phyloP scores from a whole-genome alignment of 495 filamentous ascomycete species.

The Xylaria castorea region DNA sequence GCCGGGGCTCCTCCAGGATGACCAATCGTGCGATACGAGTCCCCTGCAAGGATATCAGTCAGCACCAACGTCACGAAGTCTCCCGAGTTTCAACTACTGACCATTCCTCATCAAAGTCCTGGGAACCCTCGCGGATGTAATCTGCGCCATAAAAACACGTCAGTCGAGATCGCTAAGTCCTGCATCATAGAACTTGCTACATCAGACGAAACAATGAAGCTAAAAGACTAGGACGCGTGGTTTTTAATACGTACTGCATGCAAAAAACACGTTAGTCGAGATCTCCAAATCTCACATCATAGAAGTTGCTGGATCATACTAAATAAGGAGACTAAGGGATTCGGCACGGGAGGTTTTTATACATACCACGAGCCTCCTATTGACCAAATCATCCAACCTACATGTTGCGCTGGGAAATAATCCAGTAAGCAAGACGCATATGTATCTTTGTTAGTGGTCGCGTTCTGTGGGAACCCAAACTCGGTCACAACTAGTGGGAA shows the following conservation, averaged over 20 bases:
- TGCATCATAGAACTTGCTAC: too few species aligned
- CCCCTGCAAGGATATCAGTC: constrained; percentile 36
- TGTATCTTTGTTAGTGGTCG: constrained; percentile 44
- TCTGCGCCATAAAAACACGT: too few species aligned
- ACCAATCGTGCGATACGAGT: constrained; percentile 50
- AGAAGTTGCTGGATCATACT: too few species aligned
- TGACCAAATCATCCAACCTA: constrained; percentile 66
- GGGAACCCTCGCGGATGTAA: constrained; percentile 56
- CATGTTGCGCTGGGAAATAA: constrained; percentile 52
- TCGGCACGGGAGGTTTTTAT: too few species aligned
- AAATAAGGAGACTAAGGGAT: too few species aligned
- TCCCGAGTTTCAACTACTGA: constrained; percentile 24
- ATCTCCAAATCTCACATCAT: too few species aligned
- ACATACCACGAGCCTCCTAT: constrained; percentile 60
- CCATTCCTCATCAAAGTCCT: constrained; percentile 60
- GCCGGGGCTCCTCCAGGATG: constrained; percentile 47
- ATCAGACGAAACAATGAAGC: too few species aligned
- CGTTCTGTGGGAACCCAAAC: constrained; percentile 53
- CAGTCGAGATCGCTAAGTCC: too few species aligned
- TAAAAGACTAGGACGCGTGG: too few species aligned
- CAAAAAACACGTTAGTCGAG: too few species aligned
- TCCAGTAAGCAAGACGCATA: constrained; percentile 56
- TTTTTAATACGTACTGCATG: too few species aligned
- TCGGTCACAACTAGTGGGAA: constrained; percentile 59
- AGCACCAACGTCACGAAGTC: background rate